Evolutionary conservation across 2,329 filamentous ascomycete genomes (phyloP).

Genomic region (Trichophyton equinum): DNA sequence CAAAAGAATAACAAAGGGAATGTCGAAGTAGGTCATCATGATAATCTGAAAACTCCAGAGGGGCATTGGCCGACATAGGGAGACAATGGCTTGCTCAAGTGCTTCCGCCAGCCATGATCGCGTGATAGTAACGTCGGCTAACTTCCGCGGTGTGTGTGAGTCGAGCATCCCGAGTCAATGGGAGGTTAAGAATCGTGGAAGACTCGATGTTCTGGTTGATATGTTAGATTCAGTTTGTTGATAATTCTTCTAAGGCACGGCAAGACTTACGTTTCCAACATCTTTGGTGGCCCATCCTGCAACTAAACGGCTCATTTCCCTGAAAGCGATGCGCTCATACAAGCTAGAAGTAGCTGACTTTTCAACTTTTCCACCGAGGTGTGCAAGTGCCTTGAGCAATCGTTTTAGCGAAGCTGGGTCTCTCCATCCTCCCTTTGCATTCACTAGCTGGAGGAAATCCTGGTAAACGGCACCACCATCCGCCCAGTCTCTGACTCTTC

Average conservation of each 20-base stretch:
- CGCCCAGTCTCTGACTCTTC: conserved; percentile 59
- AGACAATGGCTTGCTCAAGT: neutral
- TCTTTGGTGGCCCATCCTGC: conserved; percentile 52
- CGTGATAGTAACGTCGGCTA: conserved; percentile 55
- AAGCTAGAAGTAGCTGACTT: conserved; percentile 31
- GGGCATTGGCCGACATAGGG: neutral
- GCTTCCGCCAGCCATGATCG: conserved; percentile 41
- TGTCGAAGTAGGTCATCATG: neutral
- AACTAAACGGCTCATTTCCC: conserved; percentile 67
- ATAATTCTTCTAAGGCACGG: neutral
- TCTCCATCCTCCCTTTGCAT: conserved; percentile 27
- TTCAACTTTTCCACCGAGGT: conserved; percentile 30
- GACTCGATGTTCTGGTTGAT: conserved; percentile 22
- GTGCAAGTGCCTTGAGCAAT: conserved; percentile 37
- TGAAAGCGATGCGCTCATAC: conserved; percentile 58
- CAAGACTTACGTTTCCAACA: conserved; percentile 43
- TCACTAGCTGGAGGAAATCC: conserved; percentile 44
- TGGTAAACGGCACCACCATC: conserved; percentile 69
- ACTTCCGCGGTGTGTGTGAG: conserved; percentile 58
- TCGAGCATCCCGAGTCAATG: conserved; percentile 58
- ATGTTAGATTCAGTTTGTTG: conserved; percentile 9
- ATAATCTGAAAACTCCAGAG: neutral
- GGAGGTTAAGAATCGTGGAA: conserved; percentile 29
- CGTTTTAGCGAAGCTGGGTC: conserved; percentile 32
- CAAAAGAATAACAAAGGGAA: neutral